Evolutionary conservation across 257 asterid species (phyloP).

Genomic region (Paulownia fortunei): DNA sequence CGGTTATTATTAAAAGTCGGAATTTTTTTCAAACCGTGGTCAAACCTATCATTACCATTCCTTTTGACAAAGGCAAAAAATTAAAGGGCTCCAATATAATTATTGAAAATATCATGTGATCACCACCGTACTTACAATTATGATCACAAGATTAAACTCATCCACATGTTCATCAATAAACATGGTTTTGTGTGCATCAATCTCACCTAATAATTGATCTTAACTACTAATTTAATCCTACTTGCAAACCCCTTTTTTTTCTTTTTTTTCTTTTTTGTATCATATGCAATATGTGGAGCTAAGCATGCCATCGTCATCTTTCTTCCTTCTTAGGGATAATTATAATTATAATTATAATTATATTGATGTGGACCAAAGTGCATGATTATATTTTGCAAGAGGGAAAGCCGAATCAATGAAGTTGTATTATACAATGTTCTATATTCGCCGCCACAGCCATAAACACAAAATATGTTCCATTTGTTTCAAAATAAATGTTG

Average conservation of each 20-base stretch:
- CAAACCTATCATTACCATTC: constrained; percentile 45
- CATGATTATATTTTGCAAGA: too few relatives aligned
- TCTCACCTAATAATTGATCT: constrained; percentile 54
- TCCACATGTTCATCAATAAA: constrained; percentile 70
- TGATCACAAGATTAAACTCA: constrained; percentile 39
- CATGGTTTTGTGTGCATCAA: constrained; percentile 46
- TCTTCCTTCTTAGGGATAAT: constrained; percentile 1
- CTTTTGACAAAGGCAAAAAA: constrained; percentile 29
- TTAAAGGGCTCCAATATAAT: constrained; percentile 21
- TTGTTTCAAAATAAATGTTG: constrained; percentile 39
- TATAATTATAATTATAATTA: not conserved
- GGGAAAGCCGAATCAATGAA: constrained; percentile 22
- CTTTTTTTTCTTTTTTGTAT: too few relatives aligned
- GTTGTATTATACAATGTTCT: constrained; percentile 39
- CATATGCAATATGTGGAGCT: constrained; percentile 36
- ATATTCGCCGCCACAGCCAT: constrained; percentile 69
- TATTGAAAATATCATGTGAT: constrained; percentile 36
- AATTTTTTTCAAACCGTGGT: too few relatives aligned
- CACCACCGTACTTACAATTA: constrained; percentile 17
- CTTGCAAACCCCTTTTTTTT: too few relatives aligned
- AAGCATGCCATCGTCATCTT: constrained; percentile 29
- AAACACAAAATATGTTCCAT: constrained; percentile 37
- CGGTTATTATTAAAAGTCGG: too few relatives aligned
- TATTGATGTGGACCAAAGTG: constrained; percentile 37
- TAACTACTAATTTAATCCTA: constrained; percentile 26